Percentiles rank a stretch among this genome's conserved stretches.
Conservation (phyloP, 2,329 filamentous ascomycete genomes). For the Colletotrichum destructivum region DNA sequence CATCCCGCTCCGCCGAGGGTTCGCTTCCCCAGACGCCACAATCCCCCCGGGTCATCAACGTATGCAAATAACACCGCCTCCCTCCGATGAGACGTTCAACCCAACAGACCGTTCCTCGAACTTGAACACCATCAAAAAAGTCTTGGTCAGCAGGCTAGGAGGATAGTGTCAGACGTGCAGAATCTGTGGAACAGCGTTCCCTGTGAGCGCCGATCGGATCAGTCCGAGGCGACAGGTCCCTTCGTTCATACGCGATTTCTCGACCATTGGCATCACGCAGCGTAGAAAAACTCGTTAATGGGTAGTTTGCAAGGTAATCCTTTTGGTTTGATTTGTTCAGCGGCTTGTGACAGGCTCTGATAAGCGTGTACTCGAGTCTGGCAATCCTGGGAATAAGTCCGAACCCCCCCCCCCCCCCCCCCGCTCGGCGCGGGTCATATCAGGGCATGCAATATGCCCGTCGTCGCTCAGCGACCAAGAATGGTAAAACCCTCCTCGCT, state of each 20-base stretch:
- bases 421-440: background rate
- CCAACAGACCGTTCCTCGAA: background rate
- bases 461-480: constrained; percentile 35
- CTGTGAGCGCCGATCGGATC: background rate
- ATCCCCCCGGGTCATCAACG: background rate
- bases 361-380: constrained; percentile 33
- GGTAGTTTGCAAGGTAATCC: background rate
- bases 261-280: background rate
- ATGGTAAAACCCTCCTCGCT: background rate
- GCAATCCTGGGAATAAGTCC: constrained; percentile 1
- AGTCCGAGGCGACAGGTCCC: background rate
- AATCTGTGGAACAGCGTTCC: background rate
- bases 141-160: background rate
- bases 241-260: no score
- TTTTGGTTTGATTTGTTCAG: background rate
- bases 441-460: background rate
- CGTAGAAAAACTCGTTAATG: background rate
- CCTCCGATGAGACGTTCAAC: background rate
- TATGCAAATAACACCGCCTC: background rate
- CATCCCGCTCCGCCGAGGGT: constrained; percentile 1
- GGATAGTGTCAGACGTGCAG: background rate
- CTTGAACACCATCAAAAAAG: background rate
- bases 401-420: background rate
- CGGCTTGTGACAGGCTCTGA: constrained; percentile 21
- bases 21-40: constrained; percentile 5